Base-by-base conservation (phyloP, 208 protist species). In the Crithidia mellificae region DNA sequence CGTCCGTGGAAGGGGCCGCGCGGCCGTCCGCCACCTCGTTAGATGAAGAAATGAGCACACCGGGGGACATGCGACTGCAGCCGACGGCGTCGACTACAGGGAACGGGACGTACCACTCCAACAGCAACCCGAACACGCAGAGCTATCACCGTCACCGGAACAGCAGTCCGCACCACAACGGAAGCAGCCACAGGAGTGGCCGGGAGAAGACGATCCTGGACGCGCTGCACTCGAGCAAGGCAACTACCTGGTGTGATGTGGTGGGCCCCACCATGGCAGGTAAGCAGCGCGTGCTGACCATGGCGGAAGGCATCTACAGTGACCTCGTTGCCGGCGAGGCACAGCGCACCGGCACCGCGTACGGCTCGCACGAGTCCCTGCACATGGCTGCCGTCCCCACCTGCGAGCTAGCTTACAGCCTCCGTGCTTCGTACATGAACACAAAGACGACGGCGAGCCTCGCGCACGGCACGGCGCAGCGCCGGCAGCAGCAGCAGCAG, bases 391-490 rank as follows among this genome's bases (percentile, higher is more conserved):
- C 44, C n/a, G 32, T 84, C 25, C 74, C 72, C 6, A 88, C 83
- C 3, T 66, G 67, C 20, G 84, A 90, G 68, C 38, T 90, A 6
- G 84, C 74, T 17, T 90, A 83, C 67, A 77, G 30, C 11, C 62
- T 90, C 15, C 78, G 84, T 5, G 54, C 63, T 2, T 63, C 63
- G 43, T 87, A 81, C 68, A 43, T 77, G 39, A 32, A n/a, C n/a
- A n/a, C n/a, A n/a, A n/a, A n/a, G n/a, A n/a, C n/a, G n/a, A n/a
- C n/a, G n/a, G n/a, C n/a, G n/a, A n/a, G n/a, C n/a, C n/a, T n/a
- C n/a, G n/a, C n/a, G n/a, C n/a, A n/a, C n/a, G n/a, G n/a, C n/a
- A n/a, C n/a, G n/a, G n/a, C n/a, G n/a, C n/a, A n/a, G n/a, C n/a
- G n/a, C n/a, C n/a, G n/a, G n/a, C n/a, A n/a, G n/a, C n/a, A n/a